Percentiles rank a stretch among this genome's conserved stretches.
These are phyloP conservation scores for Grammothele lineata DNA, from an alignment of 768 basidiomycete species.

Conservation along the genomic window DNA sequence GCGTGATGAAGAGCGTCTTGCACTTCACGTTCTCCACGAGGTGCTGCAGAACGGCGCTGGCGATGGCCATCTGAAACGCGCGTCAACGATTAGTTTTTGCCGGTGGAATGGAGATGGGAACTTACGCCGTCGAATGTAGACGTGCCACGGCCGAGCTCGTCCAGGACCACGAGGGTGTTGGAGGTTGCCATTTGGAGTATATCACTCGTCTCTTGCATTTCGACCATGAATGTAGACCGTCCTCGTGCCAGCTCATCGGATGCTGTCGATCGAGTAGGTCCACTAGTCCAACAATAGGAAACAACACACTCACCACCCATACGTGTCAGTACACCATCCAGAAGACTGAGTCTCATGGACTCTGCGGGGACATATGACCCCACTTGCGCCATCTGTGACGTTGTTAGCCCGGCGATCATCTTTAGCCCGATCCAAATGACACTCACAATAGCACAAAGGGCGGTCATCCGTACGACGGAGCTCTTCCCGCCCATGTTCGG, in stretches of 20 bases:
- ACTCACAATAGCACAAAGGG: constrained; percentile 54
- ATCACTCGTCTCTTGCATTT: constrained; percentile 90
- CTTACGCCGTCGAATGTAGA: constrained; percentile 82
- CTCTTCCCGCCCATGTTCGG: constrained; percentile 92
- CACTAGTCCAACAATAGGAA: constrained; percentile 1
- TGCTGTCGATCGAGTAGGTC: constrained; percentile 38
- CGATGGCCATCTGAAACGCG: constrained; percentile 74
- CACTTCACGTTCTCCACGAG: constrained; percentile 54
- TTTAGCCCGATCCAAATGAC: too few relatives aligned
- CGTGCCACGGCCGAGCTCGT: constrained; percentile 88
- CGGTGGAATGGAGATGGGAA: background rate
- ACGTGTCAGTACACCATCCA: constrained; percentile 82
- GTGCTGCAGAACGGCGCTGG: constrained; percentile 73
- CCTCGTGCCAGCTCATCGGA: constrained; percentile 85
- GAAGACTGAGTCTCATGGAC: constrained; percentile 67
- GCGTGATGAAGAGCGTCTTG: constrained; percentile 90
- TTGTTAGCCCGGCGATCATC: too few relatives aligned
- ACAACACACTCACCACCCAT: constrained; percentile 67
- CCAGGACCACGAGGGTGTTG: constrained; percentile 82
- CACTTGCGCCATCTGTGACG: constrained; percentile 75
- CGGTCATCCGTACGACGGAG: constrained; percentile 75
- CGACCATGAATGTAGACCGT: constrained; percentile 95
- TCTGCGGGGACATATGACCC: constrained; percentile 88
- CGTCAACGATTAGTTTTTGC: background rate
- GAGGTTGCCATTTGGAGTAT: constrained; percentile 74